Conservation (phyloP, 2,329 filamentous ascomycete species). For the Fusarium chuoi region DNA sequence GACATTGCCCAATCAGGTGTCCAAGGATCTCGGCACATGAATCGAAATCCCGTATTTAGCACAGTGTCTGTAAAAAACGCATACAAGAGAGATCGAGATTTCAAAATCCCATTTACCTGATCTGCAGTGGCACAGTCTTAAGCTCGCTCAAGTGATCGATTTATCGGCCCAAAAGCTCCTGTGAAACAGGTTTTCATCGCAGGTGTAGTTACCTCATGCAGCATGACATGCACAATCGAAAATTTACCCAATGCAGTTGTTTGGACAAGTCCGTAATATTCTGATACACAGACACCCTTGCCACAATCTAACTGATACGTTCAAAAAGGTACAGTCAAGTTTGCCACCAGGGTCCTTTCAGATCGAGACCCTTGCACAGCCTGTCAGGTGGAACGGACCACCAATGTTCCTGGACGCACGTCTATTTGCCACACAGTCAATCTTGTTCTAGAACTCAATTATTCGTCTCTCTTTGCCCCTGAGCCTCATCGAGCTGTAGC, state of each 20-base stretch:
- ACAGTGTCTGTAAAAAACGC: slow-evolving; percentile 12
- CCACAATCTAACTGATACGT: slow-evolving; percentile 18
- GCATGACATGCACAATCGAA: neutral
- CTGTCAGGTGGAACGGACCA: neutral
- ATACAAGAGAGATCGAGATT: slow-evolving; percentile 3
- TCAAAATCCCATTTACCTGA: neutral
- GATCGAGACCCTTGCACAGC: neutral
- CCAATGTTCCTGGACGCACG: neutral
- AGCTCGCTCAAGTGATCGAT: neutral
- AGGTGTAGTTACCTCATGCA: neutral
- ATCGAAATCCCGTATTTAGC: neutral
- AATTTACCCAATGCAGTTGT: neutral
- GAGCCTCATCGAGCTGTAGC: slow-evolving; percentile 39
- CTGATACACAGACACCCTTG: slow-evolving; percentile 19
- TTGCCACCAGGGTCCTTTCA: slow-evolving; percentile 11
- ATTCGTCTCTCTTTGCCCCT: neutral
- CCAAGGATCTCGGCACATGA: neutral
- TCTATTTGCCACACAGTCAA: neutral
- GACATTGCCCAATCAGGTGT: slow-evolving; percentile 3
- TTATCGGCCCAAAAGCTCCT: neutral
- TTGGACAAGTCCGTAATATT: slow-evolving; percentile 2
- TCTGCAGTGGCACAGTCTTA: neutral
- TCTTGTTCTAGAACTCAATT: neutral
- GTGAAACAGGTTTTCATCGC: neutral
- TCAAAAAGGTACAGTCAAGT: neutral